A percentile compares a stretch with the other conserved stretches of the same genome.
Conservation (phyloP, 176 grass and related monocot species). For the Triticum urartu region DNA sequence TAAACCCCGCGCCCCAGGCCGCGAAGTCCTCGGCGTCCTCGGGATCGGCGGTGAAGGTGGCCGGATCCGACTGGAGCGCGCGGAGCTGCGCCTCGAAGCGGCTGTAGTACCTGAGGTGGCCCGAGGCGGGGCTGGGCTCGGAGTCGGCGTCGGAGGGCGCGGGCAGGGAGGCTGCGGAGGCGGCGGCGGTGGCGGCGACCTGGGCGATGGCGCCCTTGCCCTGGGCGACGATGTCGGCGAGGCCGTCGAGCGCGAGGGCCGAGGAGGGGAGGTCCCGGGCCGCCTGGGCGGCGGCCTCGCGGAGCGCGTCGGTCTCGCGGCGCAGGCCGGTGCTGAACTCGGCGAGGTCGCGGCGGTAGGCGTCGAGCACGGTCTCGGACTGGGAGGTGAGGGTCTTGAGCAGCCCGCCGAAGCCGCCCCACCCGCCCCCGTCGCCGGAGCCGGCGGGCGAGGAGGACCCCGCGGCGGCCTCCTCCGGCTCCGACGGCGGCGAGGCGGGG, state of each 20-base stretch:
- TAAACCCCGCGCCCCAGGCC: constrained; percentile 65
- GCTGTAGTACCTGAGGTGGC: constrained; percentile 58
- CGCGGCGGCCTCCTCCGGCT: not conserved
- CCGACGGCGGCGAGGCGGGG: not conserved
- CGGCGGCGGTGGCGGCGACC: constrained; percentile 21
- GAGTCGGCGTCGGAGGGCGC: constrained; percentile 32
- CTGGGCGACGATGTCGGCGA: constrained; percentile 82
- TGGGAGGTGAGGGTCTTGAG: constrained; percentile 74
- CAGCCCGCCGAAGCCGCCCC: constrained; percentile 65
- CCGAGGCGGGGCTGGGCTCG: constrained; percentile 39
- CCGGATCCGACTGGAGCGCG: constrained; percentile 68
- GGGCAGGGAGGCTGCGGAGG: not conserved
- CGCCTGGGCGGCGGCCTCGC: constrained; percentile 62
- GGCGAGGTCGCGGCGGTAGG: constrained; percentile 87
- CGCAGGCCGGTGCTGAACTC: constrained; percentile 90
- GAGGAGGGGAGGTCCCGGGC: constrained; percentile 57
- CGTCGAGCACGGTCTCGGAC: constrained; percentile 85
- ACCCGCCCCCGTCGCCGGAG: constrained; percentile 16
- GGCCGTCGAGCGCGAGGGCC: constrained; percentile 53
- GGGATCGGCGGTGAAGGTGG: constrained; percentile 73
- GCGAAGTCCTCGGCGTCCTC: constrained; percentile 71
- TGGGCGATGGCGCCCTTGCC: constrained; percentile 79
- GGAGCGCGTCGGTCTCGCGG: constrained; percentile 78
- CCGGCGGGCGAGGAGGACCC: constrained; percentile 23
- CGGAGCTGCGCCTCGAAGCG: constrained; percentile 80